phyloP scores from a whole-genome alignment of 192 early-diverging fungal species.

The Rhizophagus prolifer region DNA sequence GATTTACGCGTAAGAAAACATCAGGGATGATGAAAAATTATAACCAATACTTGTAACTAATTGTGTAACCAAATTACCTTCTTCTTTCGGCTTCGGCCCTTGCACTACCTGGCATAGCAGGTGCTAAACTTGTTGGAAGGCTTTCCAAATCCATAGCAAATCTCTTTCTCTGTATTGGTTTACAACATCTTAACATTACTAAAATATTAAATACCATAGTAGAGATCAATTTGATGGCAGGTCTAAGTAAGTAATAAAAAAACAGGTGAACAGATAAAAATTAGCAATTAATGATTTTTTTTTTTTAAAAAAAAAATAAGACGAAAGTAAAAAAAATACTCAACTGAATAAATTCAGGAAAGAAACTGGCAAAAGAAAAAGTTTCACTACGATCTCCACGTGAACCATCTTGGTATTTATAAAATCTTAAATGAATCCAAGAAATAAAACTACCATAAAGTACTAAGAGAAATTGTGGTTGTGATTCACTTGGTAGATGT shows the following conservation, averaged over 20 bases:
- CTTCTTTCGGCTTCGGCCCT: slow-evolving; percentile 67
- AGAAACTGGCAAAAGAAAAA: slow-evolving; percentile 89
- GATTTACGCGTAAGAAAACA: neutral
- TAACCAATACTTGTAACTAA: neutral
- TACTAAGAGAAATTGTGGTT: slow-evolving; percentile 65
- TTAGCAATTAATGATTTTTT: neutral
- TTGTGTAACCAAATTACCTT: slow-evolving; percentile 46
- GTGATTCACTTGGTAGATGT: slow-evolving; percentile 52
- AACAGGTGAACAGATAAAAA: neutral
- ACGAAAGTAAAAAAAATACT: neutral
- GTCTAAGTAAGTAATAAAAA: slow-evolving; percentile 35
- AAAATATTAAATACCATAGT: slow-evolving; percentile 60
- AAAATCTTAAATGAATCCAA: slow-evolving; percentile 88
- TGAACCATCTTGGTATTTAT: slow-evolving; percentile 73
- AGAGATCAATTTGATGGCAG: slow-evolving; percentile 63
- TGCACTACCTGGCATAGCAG: slow-evolving; percentile 50
- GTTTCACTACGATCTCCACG: slow-evolving; percentile 87
- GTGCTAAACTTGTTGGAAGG: slow-evolving; percentile 34
- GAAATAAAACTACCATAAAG: slow-evolving; percentile 70
- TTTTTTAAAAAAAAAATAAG: neutral
- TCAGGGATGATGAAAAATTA: neutral
- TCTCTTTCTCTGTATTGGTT: slow-evolving; percentile 43
- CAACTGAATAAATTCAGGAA: slow-evolving; percentile 79
- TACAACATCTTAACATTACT: slow-evolving; percentile 53
- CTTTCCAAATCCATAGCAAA: slow-evolving; percentile 46